Conservation (phyloP, 2,329 filamentous ascomycete genomes). For the Diaporthe capsici region DNA sequence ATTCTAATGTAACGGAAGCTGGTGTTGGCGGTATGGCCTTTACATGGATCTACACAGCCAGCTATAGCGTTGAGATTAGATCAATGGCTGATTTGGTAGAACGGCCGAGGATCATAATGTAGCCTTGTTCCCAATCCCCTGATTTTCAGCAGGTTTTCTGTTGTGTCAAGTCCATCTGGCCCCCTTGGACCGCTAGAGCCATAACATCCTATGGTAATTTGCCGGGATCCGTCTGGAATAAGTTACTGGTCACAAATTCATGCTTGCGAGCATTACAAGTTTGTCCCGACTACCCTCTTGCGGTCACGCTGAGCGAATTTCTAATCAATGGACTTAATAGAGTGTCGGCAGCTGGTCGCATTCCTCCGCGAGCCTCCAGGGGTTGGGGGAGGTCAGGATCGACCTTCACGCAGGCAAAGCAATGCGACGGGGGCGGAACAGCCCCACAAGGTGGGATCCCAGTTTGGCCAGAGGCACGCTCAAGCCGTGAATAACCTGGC, state of each 20-base stretch:
- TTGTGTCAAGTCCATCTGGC: too few species aligned
- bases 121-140: too few species aligned
- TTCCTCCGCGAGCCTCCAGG: background rate
- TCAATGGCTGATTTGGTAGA: too few species aligned
- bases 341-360: background rate
- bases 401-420: background rate
- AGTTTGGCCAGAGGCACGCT: constrained; percentile 84
- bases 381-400: background rate
- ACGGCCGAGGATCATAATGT: too few species aligned
- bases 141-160: too few species aligned
- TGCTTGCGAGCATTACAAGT: background rate
- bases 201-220: too few species aligned
- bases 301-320: background rate
- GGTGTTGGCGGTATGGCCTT: too few species aligned
- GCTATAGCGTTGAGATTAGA: too few species aligned
- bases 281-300: background rate
- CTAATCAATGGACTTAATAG: background rate
- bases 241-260: background rate
- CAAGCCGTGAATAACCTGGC: constrained; percentile 81
- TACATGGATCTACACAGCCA: too few species aligned
- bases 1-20: too few species aligned
- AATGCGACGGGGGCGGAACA: background rate
- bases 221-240: background rate
- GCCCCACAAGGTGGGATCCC: constrained; percentile 63
- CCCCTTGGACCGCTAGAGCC: too few species aligned